Percentiles rank a stretch among this genome's conserved stretches.
phyloP scores from a whole-genome alignment of 2,329 filamentous ascomycete species.

The Calonectria ilicicola region DNA sequence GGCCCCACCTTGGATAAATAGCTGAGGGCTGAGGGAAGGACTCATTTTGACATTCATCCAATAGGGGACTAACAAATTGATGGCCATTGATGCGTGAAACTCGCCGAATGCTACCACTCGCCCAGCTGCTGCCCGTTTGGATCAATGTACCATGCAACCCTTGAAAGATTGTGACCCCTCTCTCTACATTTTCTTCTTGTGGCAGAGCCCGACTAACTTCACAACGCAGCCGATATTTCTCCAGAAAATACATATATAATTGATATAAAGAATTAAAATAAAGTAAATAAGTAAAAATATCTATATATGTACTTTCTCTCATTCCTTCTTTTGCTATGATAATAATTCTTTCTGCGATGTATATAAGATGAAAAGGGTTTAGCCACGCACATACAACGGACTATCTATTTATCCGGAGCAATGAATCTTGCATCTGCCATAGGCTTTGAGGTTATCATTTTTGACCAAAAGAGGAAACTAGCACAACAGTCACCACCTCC shows the following conservation, averaged over 20 bases:
- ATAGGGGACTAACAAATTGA: neutral
- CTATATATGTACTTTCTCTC: too few relatives aligned
- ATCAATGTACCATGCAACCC: neutral
- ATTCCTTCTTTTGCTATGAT: too few relatives aligned
- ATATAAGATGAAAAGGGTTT: slow-evolving; percentile 9
- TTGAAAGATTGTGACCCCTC: too few relatives aligned
- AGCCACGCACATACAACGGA: slow-evolving; percentile 26
- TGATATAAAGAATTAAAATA: too few relatives aligned
- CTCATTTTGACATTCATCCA: neutral
- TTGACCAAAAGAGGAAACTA: slow-evolving; percentile 15
- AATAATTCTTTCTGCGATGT: too few relatives aligned
- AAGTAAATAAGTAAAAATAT: too few relatives aligned
- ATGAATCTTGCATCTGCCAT: slow-evolving; percentile 18
- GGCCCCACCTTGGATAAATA: neutral
- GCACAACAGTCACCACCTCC: slow-evolving; percentile 33
- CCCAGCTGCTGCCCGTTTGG: neutral
- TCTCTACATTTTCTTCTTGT: too few relatives aligned
- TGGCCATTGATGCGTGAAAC: neutral
- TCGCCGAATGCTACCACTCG: neutral
- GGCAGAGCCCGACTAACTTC: too few relatives aligned
- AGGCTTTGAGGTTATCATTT: slow-evolving; percentile 28
- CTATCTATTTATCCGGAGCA: slow-evolving; percentile 28
- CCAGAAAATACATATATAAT: too few relatives aligned
- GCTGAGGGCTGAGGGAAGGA: neutral
- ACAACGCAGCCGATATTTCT: too few relatives aligned